phyloP scores from a whole-genome alignment of 306 rosid species.

The Aeschynomene evenia region DNA sequence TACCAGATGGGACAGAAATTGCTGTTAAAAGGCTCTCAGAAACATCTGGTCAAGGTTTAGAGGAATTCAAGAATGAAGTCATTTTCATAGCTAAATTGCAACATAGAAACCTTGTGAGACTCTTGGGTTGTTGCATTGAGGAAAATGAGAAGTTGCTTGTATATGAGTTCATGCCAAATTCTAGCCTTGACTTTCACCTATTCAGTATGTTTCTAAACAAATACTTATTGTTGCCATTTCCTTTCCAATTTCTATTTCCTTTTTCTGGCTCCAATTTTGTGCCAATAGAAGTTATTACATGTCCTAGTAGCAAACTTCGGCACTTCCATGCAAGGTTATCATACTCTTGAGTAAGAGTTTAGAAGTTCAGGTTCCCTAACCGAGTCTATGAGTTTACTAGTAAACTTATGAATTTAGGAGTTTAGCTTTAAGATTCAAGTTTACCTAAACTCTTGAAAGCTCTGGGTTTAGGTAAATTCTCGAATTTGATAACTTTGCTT shows the following conservation, averaged over 20 bases:
- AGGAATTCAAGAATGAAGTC: constrained; percentile 63
- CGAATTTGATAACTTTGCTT: no score
- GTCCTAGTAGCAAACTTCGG: background rate
- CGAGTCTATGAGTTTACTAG: no score
- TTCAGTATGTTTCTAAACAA: constrained; percentile 39
- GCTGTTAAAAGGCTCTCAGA: constrained; percentile 59
- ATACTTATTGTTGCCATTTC: no score
- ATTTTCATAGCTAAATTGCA: constrained; percentile 44
- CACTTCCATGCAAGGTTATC: no score
- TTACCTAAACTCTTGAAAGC: no score
- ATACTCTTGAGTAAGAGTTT: no score
- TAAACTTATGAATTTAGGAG: no score
- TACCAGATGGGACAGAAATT: constrained; percentile 48
- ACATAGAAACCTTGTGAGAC: constrained; percentile 61
- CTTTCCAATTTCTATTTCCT: no score
- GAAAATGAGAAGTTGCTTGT: constrained; percentile 54
- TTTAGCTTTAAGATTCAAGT: no score
- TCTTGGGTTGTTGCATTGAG: constrained; percentile 53
- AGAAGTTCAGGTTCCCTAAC: no score
- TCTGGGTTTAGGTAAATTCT: no score
- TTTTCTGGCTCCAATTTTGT: background rate
- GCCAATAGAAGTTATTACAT: background rate
- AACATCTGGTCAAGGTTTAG: constrained; percentile 51
- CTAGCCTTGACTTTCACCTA: constrained; percentile 47
- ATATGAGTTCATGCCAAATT: constrained; percentile 56